These are phyloP conservation scores for Xanthoconium separans DNA, from an alignment of 1,284 basidiomycete genomes.

Conservation along the genomic window DNA sequence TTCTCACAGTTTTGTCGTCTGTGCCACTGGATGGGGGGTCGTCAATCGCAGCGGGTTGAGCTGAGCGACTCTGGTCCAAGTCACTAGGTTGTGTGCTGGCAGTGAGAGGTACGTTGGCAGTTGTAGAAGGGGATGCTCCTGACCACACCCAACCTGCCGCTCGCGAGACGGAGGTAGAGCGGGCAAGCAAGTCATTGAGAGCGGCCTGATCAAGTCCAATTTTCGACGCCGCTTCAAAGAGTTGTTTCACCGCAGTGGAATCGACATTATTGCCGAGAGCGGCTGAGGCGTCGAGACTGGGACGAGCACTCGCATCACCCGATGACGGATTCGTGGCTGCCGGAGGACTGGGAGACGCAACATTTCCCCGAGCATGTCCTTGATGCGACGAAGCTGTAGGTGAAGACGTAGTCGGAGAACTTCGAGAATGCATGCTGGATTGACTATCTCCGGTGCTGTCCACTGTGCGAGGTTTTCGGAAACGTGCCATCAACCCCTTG, in stretches of 20 bases:
- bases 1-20: slow-evolving; percentile 37
- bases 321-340: slow-evolving; percentile 1
- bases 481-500: slow-evolving; percentile 77
- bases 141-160: slow-evolving; percentile 42
- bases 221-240: slow-evolving; percentile 72
- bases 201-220: slow-evolving; percentile 71
- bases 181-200: slow-evolving; percentile 65
- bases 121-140: slow-evolving; percentile 41
- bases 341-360: slow-evolving; percentile 11
- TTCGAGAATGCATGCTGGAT: slow-evolving; percentile 32
- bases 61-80: slow-evolving; percentile 28
- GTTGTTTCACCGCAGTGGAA: slow-evolving; percentile 52
- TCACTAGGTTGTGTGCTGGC: slow-evolving; percentile 15
- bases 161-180: slow-evolving; percentile 65
- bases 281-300: slow-evolving; percentile 26
- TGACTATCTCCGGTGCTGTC: slow-evolving; percentile 32
- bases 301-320: slow-evolving; percentile 21
- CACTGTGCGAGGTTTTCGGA: slow-evolving; percentile 61
- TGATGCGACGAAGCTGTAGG: slow-evolving; percentile 35
- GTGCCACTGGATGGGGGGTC: slow-evolving; percentile 27
- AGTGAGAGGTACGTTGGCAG: slow-evolving; percentile 13
- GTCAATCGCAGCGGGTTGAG: slow-evolving; percentile 35
- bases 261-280: slow-evolving; percentile 20
- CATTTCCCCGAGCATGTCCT: slow-evolving; percentile 27
- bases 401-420: slow-evolving; percentile 31